A percentile compares a stretch with the other conserved stretches of the same genome.
Evolutionary conservation across 352 stramenopile genomes (phyloP).

Genomic region (Globisporangium iwayamae): DNA sequence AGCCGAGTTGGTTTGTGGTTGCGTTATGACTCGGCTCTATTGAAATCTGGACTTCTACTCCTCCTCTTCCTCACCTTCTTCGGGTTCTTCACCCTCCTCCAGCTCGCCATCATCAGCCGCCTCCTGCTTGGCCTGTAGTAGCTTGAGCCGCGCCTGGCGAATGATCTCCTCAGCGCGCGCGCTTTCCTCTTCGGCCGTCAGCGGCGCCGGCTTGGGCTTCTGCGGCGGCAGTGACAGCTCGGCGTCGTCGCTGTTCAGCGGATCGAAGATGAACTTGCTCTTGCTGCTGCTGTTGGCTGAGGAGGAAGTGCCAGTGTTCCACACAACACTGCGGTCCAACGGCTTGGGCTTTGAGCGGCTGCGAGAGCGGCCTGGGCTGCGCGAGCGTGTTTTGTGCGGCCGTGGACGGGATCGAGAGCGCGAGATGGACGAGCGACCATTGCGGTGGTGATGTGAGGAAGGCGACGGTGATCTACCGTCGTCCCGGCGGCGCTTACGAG

Average conservation of each 20-base stretch:
- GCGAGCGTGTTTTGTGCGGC: conserved; percentile 17
- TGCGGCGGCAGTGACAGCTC: conserved; percentile 5
- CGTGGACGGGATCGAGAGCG: conserved; percentile 28
- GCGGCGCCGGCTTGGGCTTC: conserved; percentile 12
- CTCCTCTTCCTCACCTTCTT: conserved; percentile 44
- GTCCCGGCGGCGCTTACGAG: conserved; percentile 29
- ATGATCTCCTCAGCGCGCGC: conserved; percentile 67
- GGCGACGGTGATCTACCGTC: neutral
- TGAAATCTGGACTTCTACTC: neutral
- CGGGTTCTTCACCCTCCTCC: conserved; percentile 48
- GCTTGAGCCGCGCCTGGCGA: conserved; percentile 55
- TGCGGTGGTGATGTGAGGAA: neutral
- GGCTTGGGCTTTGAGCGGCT: conserved; percentile 5
- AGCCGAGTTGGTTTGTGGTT: neutral
- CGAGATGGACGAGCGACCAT: conserved; percentile 26
- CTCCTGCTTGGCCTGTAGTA: conserved; percentile 38
- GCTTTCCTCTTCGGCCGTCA: conserved; percentile 46
- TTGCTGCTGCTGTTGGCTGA: neutral
- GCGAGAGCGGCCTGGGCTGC: conserved; percentile 26
- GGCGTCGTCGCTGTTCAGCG: conserved; percentile 11
- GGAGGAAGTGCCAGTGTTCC: conserved; percentile 8
- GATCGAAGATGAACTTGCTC: conserved; percentile 16
- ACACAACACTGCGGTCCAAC: conserved; percentile 15
- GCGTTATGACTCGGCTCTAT: neutral
- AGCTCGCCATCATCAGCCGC: conserved; percentile 31